Base-by-base conservation (phyloP, 768 basidiomycete species). In the Lyophyllum semitale region DNA sequence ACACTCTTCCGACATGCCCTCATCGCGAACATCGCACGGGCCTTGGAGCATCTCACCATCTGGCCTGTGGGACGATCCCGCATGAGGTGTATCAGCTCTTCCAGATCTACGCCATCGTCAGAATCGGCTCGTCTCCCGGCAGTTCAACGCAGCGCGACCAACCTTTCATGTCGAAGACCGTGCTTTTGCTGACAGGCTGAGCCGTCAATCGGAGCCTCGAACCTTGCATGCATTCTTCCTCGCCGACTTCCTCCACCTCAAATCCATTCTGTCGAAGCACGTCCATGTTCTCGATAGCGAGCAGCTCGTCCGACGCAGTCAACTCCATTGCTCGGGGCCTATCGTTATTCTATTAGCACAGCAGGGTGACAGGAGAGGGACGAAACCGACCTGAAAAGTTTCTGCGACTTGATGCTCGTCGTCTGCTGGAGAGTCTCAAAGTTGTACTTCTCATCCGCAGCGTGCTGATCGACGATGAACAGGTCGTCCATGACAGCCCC, bases 371-470 rank as follows among this genome's bases (percentile, higher is more conserved):
- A 1, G 25, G 38, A 54, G 13, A 17, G 32, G 23, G 40, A 25
- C 23, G 41, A 25, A 42, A 73, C 84, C 52, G 60, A 95, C 95
- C 81, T 80, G 68, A 96, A 83, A 4, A 98, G 76, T 57, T 76
- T 84, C 64, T 98, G 96, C 2, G 90, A 91, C 61, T 91, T 82
- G 54, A 99, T 95, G 48, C 80, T 82, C 11, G 95, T 98, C n/a
- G 87, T 93, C 60, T 83, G 79, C 69, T 98, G 96, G 54, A 98
- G 73, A 1, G 84, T 90, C 77, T 98, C 97, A 66, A 98, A 98
- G 68, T 98, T 98, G 73, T 92, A 98, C 74, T 98, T 98, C 72
- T 98, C 97, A 70, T 99, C 97, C 5, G 93, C 88, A 4, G 96
- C 96, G 70, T 98, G 96, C 67, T 98, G 96, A 64, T 98, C 96